These are phyloP conservation scores for Gonapodya sp. DNA, from an alignment of 192 early-diverging fungal genomes.

Conservation along the genomic window DNA sequence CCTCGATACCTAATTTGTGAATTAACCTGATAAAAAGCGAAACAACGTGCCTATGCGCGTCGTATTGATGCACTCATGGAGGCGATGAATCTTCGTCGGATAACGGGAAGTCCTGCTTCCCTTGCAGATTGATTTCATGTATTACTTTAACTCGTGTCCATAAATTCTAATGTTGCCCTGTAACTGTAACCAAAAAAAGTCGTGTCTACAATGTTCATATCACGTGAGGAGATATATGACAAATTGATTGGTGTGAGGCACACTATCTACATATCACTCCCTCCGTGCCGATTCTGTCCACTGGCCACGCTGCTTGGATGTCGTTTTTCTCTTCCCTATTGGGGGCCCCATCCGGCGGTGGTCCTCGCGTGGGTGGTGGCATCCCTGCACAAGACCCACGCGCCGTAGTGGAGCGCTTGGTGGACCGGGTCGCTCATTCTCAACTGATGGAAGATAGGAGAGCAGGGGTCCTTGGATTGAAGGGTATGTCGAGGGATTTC, in stretches of 20 bases:
- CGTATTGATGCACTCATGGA: neutral
- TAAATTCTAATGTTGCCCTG: too few relatives aligned
- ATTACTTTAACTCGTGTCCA: too few relatives aligned
- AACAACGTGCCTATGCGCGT: neutral
- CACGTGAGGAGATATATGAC: too few relatives aligned
- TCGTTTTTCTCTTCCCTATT: neutral
- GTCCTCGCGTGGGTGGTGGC: neutral
- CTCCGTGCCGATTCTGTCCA: too few relatives aligned
- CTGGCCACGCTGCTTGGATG: too few relatives aligned
- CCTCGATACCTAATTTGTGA: neutral
- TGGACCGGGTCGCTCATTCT: neutral
- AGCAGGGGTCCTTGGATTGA: constrained; percentile 75
- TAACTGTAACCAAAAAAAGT: too few relatives aligned
- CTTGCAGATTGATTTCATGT: neutral
- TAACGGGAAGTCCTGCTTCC: neutral
- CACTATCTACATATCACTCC: too few relatives aligned
- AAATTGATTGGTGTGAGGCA: too few relatives aligned
- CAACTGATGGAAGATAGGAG: constrained; percentile 64
- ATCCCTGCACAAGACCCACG: neutral
- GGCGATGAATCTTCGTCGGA: neutral
- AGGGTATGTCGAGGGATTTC: constrained; percentile 78
- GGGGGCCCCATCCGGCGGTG: neutral
- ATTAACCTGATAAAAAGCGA: neutral
- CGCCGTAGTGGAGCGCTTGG: neutral
- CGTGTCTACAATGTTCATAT: too few relatives aligned